A percentile compares a stretch with the other conserved stretches of the same genome.
These are phyloP conservation scores for Trichoderma oligosporum DNA, from an alignment of 2,329 filamentous ascomycete species.

Conservation along the genomic window DNA sequence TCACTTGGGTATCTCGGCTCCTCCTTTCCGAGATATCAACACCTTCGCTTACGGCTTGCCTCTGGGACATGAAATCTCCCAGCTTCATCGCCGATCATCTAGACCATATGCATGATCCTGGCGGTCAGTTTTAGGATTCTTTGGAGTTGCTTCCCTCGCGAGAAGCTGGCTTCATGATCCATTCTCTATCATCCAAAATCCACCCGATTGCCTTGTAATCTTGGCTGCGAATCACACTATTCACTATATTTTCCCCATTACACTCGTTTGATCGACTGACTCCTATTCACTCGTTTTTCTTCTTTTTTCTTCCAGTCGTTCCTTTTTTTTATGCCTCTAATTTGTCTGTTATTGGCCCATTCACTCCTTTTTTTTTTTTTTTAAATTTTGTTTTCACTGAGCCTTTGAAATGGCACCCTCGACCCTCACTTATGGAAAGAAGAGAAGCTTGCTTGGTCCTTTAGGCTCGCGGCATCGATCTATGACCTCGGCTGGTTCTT, in stretches of 20 bases:
- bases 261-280: slow-evolving; percentile 15
- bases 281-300: slow-evolving; percentile 11
- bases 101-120: slow-evolving; percentile 19
- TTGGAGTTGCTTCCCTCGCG: not conserved
- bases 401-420: slow-evolving; percentile 27
- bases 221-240: slow-evolving; percentile 6
- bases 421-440: slow-evolving; percentile 31
- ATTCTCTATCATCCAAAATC: not conserved
- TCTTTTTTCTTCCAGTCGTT: slow-evolving; percentile 18
- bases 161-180: slow-evolving; percentile 2
- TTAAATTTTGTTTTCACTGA: slow-evolving; percentile 2
- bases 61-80: slow-evolving; percentile 18
- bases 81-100: slow-evolving; percentile 1
- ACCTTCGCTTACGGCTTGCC: slow-evolving; percentile 5
- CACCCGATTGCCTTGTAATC: not conserved
- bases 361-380: slow-evolving; percentile 8
- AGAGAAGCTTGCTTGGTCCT: slow-evolving; percentile 29
- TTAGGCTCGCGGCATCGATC: slow-evolving; percentile 29
- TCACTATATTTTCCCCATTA: not conserved
- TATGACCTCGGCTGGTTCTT: slow-evolving; percentile 22
- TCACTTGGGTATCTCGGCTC: not conserved
- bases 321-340: not conserved
- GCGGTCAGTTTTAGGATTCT: slow-evolving; percentile 8
- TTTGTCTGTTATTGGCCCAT: slow-evolving; percentile 3
- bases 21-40: not conserved